Base-by-base conservation (phyloP, 768 basidiomycete genomes). In the Phlegmacium glaucopus region DNA sequence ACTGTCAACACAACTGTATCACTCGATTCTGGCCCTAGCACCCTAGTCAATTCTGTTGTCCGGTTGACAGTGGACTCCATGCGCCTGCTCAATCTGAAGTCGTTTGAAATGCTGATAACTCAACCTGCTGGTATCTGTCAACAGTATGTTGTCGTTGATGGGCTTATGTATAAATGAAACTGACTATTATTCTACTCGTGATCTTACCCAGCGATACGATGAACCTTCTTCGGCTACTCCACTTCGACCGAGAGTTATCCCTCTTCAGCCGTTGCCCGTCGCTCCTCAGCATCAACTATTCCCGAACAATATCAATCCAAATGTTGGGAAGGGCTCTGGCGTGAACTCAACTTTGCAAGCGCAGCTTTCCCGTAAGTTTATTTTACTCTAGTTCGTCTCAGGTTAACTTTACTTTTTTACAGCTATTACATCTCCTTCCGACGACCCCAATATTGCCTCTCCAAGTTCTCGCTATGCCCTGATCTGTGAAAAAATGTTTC, bases 101-200 rank as follows among this genome's bases (percentile, higher is more conserved):
- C n/a, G n/a, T n/a, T n/a, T n/a, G n/a, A n/a, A n/a, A n/a, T n/a
- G n/a, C n/a, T n/a, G n/a, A n/a, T n/a, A n/a, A n/a, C n/a, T n/a
- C n/a, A n/a, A n/a, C n/a, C n/a, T n/a, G n/a, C n/a, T n/a, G n/a
- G n/a, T n/a, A n/a, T n/a, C n/a, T n/a, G n/a, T n/a, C n/a, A n/a
- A n/a, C n/a, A n/a, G n/a, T n/a, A n/a, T n/a, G n/a, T n/a, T n/a
- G n/a, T n/a, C n/a, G n/a, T n/a, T n/a, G n/a, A n/a, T n/a, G n/a
- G n/a, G n/a, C n/a, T n/a, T n/a, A n/a, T n/a, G n/a, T n/a, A n/a
- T n/a, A n/a, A n/a, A n/a, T n/a, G n/a, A 90, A 64, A 97, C 94
- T 2, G 95, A 97, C 56, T 99, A 90, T 65, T 91, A 99, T 62
- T 82, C 81, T 9, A 99, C 94, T 26, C 84, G 89, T 44, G 90